Evolutionary conservation across 2,329 filamentous ascomycete species (phyloP), one percentile per base, ranked within the genome.

Genomic region (Gnomoniopsis smithogilvyi): DNA sequence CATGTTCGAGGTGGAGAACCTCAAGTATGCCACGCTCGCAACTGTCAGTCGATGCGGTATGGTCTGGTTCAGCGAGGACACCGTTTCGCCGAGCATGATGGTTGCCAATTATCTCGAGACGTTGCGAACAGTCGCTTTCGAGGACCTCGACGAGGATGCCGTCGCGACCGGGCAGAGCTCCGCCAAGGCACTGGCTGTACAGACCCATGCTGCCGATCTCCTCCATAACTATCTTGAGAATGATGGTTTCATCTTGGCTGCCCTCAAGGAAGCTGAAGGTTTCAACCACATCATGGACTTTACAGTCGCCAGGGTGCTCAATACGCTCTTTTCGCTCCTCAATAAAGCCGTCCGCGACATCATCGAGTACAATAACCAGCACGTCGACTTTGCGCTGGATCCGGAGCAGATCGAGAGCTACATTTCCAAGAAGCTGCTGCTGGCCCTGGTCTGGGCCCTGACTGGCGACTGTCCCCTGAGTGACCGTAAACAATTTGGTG

Each of bases 1-100:
- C 75, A 97, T 99, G 93, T 99, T 99, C 69, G 95, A 99, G 78
- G 95, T 99, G 38, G 96, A 99, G 77, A 98, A 89, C 3, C 81
- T 99, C 61, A 96, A 96, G 71, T 99, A 99, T 71, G 95, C 95
- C 41, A 99, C 95, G 0, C 84, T 99, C 48, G 95, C 95, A 58
- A 99, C 95, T n/a, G 95, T 99, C 70, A 96, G 91, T 87, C 92
- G 95, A 77, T 99, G 95, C 73, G 95, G 95, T 82, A 99, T 99
- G 95, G 96, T 99, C 15, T 99, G 95, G 95, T 99, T 98, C 77
- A 99, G 92, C 71, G 94, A 97, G 68, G 96, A 99, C 70, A 98
- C 93, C 30, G 94, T 99, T 45, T 94, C 92, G 34, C 85, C 94
- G 1, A 84, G 84, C 65, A 96, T 99, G 90, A 90, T 98, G 86